Evolutionary conservation across 192 early-diverging fungal genomes (phyloP).

Genomic region (Backusella luteola): DNA sequence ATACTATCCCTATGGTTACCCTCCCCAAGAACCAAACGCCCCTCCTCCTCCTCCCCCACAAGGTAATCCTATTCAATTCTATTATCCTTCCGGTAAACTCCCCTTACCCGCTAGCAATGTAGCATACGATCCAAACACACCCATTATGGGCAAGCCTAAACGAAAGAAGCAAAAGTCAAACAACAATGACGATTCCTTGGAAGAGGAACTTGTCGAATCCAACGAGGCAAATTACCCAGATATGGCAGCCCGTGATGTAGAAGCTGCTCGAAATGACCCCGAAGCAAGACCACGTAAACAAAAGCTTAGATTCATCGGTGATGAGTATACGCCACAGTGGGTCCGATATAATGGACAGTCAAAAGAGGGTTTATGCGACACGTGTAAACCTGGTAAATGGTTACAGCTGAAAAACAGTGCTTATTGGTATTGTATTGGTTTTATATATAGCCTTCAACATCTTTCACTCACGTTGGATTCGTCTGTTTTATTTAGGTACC

Average conservation of each 20-base stretch:
- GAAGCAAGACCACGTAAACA: constrained; percentile 63
- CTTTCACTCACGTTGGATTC: too few relatives aligned
- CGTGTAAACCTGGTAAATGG: constrained; percentile 79
- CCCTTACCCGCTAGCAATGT: constrained; percentile 10
- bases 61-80: not conserved
- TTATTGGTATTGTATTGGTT: constrained; percentile 56
- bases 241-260: constrained; percentile 37
- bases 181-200: not conserved
- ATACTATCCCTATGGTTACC: not conserved
- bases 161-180: constrained; percentile 4
- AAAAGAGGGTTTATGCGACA: constrained; percentile 83
- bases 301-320: constrained; percentile 65
- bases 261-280: constrained; percentile 42
- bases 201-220: constrained; percentile 9
- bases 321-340: constrained; percentile 81
- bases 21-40: not conserved
- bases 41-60: not conserved
- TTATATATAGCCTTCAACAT: too few relatives aligned
- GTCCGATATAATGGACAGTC: constrained; percentile 72
- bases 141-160: constrained; percentile 13
- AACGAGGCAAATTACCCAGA: constrained; percentile 27
- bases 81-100: constrained; percentile 14
- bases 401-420: constrained; percentile 87
- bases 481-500: constrained; percentile 51
- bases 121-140: not conserved